A percentile compares a stretch with the other conserved stretches of the same genome.
Evolutionary conservation across 2,329 filamentous ascomycete genomes (phyloP).

Genomic region (Tolypocladium endophyticum): DNA sequence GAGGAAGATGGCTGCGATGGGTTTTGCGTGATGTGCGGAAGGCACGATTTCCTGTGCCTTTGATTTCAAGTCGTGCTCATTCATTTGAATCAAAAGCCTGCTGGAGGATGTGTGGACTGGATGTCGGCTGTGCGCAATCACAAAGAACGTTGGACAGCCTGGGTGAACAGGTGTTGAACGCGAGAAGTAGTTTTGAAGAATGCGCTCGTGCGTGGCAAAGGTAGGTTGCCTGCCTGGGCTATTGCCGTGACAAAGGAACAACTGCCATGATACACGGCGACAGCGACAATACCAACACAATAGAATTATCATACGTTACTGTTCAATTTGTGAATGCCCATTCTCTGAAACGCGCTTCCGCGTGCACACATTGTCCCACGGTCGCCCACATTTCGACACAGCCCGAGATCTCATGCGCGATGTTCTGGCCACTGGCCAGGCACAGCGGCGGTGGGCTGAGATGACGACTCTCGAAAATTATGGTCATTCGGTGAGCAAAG

Average conservation of each 20-base stretch:
- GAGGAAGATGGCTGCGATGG: no score
- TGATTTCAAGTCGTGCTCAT: no score
- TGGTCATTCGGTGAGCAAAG: slow-evolving; percentile 27
- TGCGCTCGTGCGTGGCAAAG: neutral
- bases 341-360: slow-evolving; percentile 23
- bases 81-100: no score
- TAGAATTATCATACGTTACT: neutral
- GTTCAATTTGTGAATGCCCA: neutral
- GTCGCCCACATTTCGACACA: slow-evolving; percentile 52
- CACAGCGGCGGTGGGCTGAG: slow-evolving; percentile 37
- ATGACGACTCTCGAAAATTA: slow-evolving; percentile 32
- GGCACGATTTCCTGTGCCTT: no score
- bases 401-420: slow-evolving; percentile 44
- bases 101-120: no score
- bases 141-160: neutral
- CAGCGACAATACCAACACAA: neutral
- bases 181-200: neutral
- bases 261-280: neutral
- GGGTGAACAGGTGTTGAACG: neutral
- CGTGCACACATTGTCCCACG: slow-evolving; percentile 46
- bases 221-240: neutral
- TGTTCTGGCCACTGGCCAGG: slow-evolving; percentile 28
- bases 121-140: neutral
- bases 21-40: no score
- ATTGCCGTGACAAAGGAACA: neutral